phyloP scores from a whole-genome alignment of 768 basidiomycete species.

The Amanita fuliginea region DNA sequence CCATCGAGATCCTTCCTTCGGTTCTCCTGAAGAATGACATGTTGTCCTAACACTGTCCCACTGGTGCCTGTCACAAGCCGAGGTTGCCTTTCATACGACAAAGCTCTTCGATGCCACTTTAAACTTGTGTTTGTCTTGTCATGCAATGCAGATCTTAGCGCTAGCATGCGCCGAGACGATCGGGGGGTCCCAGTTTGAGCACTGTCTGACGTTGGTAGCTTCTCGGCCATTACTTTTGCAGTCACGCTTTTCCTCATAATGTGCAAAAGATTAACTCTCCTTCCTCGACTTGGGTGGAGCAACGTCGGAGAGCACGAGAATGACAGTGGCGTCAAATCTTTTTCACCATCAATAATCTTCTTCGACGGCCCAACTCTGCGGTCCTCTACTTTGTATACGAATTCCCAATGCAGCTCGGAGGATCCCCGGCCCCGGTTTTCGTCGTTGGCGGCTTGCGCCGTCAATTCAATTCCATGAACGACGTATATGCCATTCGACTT shows the following conservation, averaged over 20 bases:
- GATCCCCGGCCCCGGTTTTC: conserved; percentile 14
- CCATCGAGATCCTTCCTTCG: conserved; percentile 1
- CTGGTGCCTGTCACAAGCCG: conserved; percentile 1
- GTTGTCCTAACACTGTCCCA: neutral
- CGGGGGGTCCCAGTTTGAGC: neutral
- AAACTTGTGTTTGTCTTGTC: conserved; percentile 4
- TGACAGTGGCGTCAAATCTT: conserved; percentile 56
- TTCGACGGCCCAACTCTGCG: conserved; percentile 34
- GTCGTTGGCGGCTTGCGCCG: conserved; percentile 14
- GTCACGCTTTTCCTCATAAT: conserved; percentile 61
- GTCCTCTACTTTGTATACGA: conserved; percentile 70
- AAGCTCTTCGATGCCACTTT: conserved; percentile 17
- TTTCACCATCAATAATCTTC: conserved; percentile 52
- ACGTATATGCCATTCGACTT: conserved; percentile 69
- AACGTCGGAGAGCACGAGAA: conserved; percentile 68
- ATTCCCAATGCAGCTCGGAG: conserved; percentile 56
- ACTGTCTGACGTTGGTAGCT: conserved; percentile 33
- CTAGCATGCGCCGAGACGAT: neutral
- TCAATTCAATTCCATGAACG: conserved; percentile 54
- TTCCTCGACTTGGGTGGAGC: conserved; percentile 52
- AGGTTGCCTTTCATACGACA: conserved; percentile 13
- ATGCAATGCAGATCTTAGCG: neutral
- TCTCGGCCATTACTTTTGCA: conserved; percentile 55
- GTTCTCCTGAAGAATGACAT: conserved; percentile 5
- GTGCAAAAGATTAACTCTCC: conserved; percentile 58